Evolutionary conservation across 2,329 filamentous ascomycete genomes (phyloP), one percentile per base, ranked within the genome.

Genomic region (Sclerotinia subarctica): DNA sequence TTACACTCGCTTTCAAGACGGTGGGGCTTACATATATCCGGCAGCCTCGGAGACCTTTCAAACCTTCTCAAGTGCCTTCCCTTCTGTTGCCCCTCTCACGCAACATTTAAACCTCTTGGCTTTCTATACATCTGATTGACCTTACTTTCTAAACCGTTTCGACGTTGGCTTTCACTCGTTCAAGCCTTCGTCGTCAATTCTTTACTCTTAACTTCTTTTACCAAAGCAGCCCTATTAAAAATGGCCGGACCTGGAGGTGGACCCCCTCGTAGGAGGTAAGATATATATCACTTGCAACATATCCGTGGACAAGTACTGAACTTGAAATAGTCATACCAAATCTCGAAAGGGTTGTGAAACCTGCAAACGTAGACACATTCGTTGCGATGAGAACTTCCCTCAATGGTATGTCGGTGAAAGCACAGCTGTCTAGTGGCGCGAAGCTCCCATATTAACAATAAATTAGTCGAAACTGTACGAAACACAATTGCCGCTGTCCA

Each of bases 301-400:
- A 57, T 56, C 29, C 24, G 44, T 44, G 24, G 13, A 26, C 24
- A 47, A 54, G 24, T 17, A 71, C 73, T 76, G 49, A 77, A 68
- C 64, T 32, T 35, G 26, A 26, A 69, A 29, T 79, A 97, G 94
- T 83, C 95, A 99, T 83, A 99, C 95, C 79, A 99, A 99, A 84
- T 98, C 94, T 76, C 90, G 95, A 78, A 98, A 97, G 82, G 95
- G 95, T 72, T 99, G 95, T 85, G 94, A 96, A 77, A 97, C 93
- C 71, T 99, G 95, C 86, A 99, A 99, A 82, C 90, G 91, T 79
- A 89, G 95, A 78, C 95, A 99, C 81, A 99, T 99, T 78, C 88
- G 95, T 76, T 99, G 95, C 81, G 95, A 99, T 78, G 95, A 99
- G 80, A 97, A 88, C 74, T 97, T 97, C 77, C 95, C 95, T 64